These are phyloP conservation scores for Cenchrus fungigraminus DNA, from an alignment of 176 grass and related monocot genomes.

Conservation along the genomic window DNA sequence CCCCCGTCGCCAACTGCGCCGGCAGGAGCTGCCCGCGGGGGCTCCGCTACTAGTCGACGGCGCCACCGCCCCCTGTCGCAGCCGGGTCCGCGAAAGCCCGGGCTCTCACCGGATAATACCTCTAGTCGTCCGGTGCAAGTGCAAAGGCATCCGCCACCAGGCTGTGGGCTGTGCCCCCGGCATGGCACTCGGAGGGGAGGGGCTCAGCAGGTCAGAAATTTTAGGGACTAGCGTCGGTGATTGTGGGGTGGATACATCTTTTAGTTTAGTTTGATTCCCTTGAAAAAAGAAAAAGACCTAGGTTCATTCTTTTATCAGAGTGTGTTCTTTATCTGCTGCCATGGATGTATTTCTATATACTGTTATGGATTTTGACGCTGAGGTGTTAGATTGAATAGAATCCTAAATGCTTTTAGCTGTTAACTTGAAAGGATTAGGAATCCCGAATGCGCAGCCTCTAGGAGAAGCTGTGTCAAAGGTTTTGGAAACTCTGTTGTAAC, in stretches of 20 bases:
- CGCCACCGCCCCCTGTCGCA: background rate
- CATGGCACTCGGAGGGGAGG: conserved; percentile 5
- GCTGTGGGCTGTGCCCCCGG: too few relatives aligned
- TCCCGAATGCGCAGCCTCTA: background rate
- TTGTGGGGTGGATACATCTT: background rate
- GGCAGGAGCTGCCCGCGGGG: background rate
- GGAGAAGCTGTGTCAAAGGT: background rate
- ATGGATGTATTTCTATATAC: background rate
- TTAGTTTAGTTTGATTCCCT: background rate
- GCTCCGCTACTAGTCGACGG: background rate
- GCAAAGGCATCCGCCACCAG: background rate
- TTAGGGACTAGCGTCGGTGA: background rate
- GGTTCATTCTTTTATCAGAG: conserved; percentile 25
- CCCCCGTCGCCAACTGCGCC: background rate
- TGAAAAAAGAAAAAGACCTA: background rate
- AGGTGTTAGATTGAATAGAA: background rate
- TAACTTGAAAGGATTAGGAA: background rate
- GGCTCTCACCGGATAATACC: background rate
- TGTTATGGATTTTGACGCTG: background rate
- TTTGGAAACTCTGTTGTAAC: background rate
- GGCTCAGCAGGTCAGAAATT: conserved; percentile 1
- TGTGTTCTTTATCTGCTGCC: background rate
- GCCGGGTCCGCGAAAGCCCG: background rate
- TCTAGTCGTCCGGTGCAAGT: conserved; percentile 18
- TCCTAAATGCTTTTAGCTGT: background rate